Evolutionary conservation across 2,329 filamentous ascomycete species (phyloP).

Genomic region (Aspergillus versicolor): DNA sequence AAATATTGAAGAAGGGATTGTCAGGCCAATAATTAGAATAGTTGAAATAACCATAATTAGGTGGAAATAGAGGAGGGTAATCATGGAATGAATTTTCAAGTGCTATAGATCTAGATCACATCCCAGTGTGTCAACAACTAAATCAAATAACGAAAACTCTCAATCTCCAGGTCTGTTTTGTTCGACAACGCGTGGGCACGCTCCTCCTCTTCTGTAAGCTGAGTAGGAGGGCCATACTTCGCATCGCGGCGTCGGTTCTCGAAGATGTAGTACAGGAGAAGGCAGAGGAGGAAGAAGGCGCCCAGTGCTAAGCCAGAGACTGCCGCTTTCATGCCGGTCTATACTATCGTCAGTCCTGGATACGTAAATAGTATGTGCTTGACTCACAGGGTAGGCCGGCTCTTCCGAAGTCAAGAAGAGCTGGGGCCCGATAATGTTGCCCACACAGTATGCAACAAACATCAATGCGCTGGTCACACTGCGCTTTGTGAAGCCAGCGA

Average conservation of each 20-base stretch:
- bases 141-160: not conserved
- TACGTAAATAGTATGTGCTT: not conserved
- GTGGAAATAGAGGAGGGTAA: too few relatives aligned
- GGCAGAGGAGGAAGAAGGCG: constrained; percentile 29
- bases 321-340: constrained; percentile 36
- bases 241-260: constrained; percentile 33
- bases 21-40: too few relatives aligned
- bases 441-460: constrained; percentile 46
- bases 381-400: constrained; percentile 30
- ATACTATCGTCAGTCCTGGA: not conserved
- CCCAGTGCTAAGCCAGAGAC: constrained; percentile 31
- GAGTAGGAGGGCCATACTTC: constrained; percentile 19
- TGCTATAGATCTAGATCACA: too few relatives aligned
- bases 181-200: not conserved
- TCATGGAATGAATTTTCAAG: too few relatives aligned
- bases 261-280: constrained; percentile 29
- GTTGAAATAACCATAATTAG: too few relatives aligned
- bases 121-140: not conserved
- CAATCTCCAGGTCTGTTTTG: not conserved
- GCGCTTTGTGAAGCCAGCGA: constrained; percentile 38
- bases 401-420: constrained; percentile 34
- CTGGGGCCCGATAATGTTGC: constrained; percentile 36
- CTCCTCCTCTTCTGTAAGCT: not conserved
- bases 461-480: constrained; percentile 44
- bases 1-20: too few relatives aligned